Evolutionary conservation across 169 alveolate genomes (phyloP).

Genomic region (Prorocentrum cordatum): DNA sequence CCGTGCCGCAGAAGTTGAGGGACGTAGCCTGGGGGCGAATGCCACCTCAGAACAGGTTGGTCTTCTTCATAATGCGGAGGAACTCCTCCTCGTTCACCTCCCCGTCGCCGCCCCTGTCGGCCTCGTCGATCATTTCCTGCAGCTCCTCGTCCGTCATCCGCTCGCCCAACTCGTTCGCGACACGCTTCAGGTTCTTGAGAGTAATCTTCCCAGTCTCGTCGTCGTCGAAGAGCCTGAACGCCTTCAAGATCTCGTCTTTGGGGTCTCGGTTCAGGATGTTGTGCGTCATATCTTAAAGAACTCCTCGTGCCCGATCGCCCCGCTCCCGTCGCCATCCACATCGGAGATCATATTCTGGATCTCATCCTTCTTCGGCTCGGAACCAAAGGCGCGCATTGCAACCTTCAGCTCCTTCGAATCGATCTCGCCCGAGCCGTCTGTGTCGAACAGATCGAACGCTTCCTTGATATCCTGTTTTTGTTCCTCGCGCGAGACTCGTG

Average conservation of each 20-base stretch:
- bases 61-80: slow-evolving; percentile 93
- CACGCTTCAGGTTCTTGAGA: slow-evolving; percentile 88
- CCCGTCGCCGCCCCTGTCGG: slow-evolving; percentile 97
- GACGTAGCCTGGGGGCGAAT: no score
- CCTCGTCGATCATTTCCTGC: slow-evolving; percentile 96
- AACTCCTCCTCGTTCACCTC: slow-evolving; percentile 96
- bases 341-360: slow-evolving; percentile 71
- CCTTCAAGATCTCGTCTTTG: slow-evolving; percentile 84
- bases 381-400: slow-evolving; percentile 97
- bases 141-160: slow-evolving; percentile 93
- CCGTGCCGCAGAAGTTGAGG: no score
- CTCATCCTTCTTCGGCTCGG: slow-evolving; percentile 94
- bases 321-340: slow-evolving; percentile 48
- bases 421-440: slow-evolving; percentile 88
- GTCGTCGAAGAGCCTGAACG: slow-evolving; percentile 90
- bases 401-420: slow-evolving; percentile 94
- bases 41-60: slow-evolving; percentile 84
- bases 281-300: slow-evolving; percentile 26
- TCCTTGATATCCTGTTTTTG: slow-evolving; percentile 90
- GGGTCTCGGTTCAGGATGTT: slow-evolving; percentile 81
- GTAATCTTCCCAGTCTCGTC: slow-evolving; percentile 89
- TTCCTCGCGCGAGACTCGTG: no score
- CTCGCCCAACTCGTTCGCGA: slow-evolving; percentile 97
- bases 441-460: slow-evolving; percentile 94
- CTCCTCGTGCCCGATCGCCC: slow-evolving; percentile 9